Evolutionary conservation across 1,284 basidiomycete genomes (phyloP), one percentile per base, ranked within the genome.

Genomic region (Leucoagaricus sp.): DNA sequence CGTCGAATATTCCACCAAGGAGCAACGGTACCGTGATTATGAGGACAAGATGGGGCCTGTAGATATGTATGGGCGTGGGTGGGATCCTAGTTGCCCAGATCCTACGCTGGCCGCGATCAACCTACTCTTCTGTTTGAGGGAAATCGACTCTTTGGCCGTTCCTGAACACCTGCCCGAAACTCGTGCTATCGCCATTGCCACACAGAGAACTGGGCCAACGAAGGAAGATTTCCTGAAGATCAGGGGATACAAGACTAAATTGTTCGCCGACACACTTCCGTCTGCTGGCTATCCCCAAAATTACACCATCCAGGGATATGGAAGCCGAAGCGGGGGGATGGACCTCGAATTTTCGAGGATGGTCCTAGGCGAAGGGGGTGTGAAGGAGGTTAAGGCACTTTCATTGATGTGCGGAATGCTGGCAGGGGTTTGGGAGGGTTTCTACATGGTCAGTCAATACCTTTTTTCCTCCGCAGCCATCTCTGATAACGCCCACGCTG

Each of bases 351-450:
- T 81, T 64, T 67, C 66, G 64, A 69, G 71, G 45, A 65, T 70
- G 50, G 49, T 67, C 25, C 58, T 60, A 58, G 44, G 45, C 19
- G 62, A 63, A 34, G 45, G 49, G 26, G 52, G 58, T 19, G 61
- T 49, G 33, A 59, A 47, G 34, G 57, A 58, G 40, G 62, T 60
- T 4, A 33, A 33, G 8, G 54, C 57, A 17, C 63, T 66, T 62
- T 44, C 63, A 28, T 78, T 77, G 60, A 64, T 71, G 63, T 75
- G 74, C 53, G 74, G 79, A 25, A 63, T 73, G 34, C 69, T 85
- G 54, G 71, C 77, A 40, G 84, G 83, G 3, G 63, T 79, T 57
- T 85, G 84, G 83, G 78, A 84, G 67, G 83, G 83, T 1, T 73
- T 70, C 49, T 80, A 76, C 64, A 80, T 81, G 79, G 83, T 83